These are phyloP conservation scores for Durio zibethinus DNA, from an alignment of 345 rosid species.

Conservation along the genomic window DNA sequence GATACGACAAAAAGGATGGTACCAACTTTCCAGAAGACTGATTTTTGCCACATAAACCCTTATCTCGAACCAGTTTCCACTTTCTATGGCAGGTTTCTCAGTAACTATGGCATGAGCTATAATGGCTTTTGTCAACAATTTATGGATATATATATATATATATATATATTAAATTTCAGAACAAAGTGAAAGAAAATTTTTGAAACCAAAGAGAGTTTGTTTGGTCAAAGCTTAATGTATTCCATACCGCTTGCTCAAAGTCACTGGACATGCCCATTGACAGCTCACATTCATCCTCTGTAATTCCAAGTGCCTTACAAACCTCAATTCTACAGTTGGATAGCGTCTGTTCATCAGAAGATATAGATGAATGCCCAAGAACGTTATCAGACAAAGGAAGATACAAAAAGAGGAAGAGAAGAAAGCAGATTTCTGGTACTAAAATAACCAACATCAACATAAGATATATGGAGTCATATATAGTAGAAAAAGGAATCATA, in stretches of 20 bases:
- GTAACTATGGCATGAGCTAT: background rate
- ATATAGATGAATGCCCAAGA: background rate
- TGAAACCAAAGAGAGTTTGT: background rate
- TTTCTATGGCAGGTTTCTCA: background rate
- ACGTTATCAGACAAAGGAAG: background rate
- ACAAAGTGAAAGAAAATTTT: background rate
- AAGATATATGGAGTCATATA: background rate
- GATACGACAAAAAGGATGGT: too few relatives aligned
- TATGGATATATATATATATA: background rate
- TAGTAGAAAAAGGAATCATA: background rate
- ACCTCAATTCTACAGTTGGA: constrained; percentile 66
- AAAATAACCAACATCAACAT: background rate
- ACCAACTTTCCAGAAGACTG: too few relatives aligned
- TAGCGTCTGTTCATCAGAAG: constrained; percentile 46
- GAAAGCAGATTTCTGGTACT: background rate
- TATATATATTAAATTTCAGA: background rate
- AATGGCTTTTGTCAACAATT: background rate
- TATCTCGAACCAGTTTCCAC: background rate
- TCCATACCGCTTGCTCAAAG: constrained; percentile 77
- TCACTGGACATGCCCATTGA: constrained; percentile 98
- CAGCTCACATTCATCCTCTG: constrained; percentile 71
- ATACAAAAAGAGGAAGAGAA: background rate
- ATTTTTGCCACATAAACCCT: background rate
- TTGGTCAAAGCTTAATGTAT: background rate
- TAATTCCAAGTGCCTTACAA: constrained; percentile 74